Percentiles rank a stretch among this genome's conserved stretches.
phyloP scores from a whole-genome alignment of 169 alveolate species.

The Amoebophrya sp. region DNA sequence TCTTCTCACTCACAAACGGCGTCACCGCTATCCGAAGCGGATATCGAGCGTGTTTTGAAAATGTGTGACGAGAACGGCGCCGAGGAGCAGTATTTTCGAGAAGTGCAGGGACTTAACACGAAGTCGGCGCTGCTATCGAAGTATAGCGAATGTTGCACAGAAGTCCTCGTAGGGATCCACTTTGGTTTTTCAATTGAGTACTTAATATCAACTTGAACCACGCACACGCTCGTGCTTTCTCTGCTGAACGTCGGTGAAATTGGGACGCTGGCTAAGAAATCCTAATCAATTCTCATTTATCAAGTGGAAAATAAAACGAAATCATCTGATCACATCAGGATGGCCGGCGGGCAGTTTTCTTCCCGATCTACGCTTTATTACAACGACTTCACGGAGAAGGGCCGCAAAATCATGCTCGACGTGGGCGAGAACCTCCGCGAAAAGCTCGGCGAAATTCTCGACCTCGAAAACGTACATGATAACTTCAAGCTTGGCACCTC shows the following conservation, averaged over 20 bases:
- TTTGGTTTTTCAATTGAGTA: no score
- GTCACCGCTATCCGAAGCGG: neutral
- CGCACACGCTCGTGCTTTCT: no score
- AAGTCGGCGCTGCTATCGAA: neutral
- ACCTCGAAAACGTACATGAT: neutral
- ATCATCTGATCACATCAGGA: neutral
- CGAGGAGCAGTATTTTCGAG: neutral
- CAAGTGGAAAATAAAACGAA: no score
- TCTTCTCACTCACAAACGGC: neutral
- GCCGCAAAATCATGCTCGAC: neutral
- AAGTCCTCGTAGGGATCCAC: no score
- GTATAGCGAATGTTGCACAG: no score
- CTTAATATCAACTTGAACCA: no score
- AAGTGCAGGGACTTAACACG: neutral
- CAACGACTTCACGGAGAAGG: neutral
- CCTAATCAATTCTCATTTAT: no score
- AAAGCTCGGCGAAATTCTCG: neutral
- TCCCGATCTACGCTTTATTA: neutral
- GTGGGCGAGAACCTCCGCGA: neutral
- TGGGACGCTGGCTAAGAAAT: no score
- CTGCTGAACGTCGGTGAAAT: no score
- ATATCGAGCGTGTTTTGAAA: neutral
- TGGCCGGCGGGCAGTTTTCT: constrained; percentile 23
- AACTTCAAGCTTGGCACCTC: neutral
- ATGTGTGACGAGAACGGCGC: neutral